Percentiles rank a stretch among this genome's conserved stretches.
Conservation (phyloP, 1,284 basidiomycete genomes). For the Boletus semigastroideus region DNA sequence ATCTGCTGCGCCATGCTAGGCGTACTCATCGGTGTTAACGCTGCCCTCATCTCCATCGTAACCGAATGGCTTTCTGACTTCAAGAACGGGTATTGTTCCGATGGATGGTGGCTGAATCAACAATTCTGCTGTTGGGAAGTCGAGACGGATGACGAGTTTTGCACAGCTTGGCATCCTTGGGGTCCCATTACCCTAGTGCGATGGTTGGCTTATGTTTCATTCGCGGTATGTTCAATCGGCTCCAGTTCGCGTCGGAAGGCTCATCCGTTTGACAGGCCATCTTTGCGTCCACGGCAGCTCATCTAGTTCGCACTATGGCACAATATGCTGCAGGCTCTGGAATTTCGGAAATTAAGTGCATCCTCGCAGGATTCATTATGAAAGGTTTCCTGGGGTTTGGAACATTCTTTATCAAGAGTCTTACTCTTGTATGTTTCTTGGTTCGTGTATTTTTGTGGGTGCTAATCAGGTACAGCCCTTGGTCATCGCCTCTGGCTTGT, state of each 20-base stretch:
- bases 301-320: conserved; percentile 86
- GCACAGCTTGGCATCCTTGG: conserved; percentile 95
- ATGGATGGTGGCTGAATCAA: conserved; percentile 98
- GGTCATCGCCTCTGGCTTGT: conserved; percentile 96
- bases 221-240: conserved; percentile 65
- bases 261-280: conserved; percentile 46
- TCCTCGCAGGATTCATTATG: conserved; percentile 96
- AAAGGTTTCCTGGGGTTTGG: conserved; percentile 89
- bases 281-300: conserved; percentile 84
- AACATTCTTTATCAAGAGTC: conserved; percentile 89
- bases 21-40: conserved; percentile 88
- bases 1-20: conserved; percentile 48
- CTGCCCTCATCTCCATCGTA: conserved; percentile 92
- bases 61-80: conserved; percentile 99
- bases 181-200: conserved; percentile 71
- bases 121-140: conserved; percentile 99
- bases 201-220: conserved; percentile 86
- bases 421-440: conserved; percentile 72
- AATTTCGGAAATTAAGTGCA: conserved; percentile 99
- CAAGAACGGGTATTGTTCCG: conserved; percentile 95
- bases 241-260: conserved; percentile 1
- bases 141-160: conserved; percentile 80
- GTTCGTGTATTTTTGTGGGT: conserved; percentile 1
- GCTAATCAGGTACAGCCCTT: conserved; percentile 63
- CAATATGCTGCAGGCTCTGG: conserved; percentile 97